phyloP scores from a whole-genome alignment of 495 filamentous ascomycete species.

The Geopyxis carbonaria region DNA sequence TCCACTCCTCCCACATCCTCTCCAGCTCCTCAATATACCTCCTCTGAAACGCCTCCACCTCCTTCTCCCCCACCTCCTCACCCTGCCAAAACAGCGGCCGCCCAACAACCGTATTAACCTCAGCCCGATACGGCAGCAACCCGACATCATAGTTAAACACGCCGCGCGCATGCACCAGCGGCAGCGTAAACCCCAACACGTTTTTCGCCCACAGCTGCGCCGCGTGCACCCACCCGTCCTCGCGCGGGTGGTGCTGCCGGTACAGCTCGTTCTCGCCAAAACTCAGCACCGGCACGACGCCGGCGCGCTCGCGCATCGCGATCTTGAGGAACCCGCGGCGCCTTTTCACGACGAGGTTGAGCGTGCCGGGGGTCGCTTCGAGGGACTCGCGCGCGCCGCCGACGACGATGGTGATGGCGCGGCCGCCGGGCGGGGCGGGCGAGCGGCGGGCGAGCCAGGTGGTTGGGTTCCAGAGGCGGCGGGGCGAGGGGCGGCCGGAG shows the following conservation, averaged over 20 bases:
- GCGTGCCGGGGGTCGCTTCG: slow-evolving; percentile 56
- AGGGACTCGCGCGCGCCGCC: slow-evolving; percentile 86
- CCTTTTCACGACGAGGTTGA: slow-evolving; percentile 60
- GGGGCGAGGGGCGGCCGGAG: not conserved
- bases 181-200: slow-evolving; percentile 79
- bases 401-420: slow-evolving; percentile 88
- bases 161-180: slow-evolving; percentile 73
- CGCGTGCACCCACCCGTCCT: slow-evolving; percentile 56
- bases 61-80: slow-evolving; percentile 34
- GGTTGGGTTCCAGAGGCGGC: slow-evolving; percentile 2
- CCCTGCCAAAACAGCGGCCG: slow-evolving; percentile 38
- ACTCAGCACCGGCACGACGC: slow-evolving; percentile 73
- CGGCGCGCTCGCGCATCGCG: slow-evolving; percentile 74
- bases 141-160: slow-evolving; percentile 97
- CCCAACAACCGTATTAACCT: slow-evolving; percentile 78
- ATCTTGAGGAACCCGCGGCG: slow-evolving; percentile 90
- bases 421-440: slow-evolving; percentile 31
- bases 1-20: slow-evolving; percentile 74
- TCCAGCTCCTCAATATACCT: slow-evolving; percentile 62
- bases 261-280: slow-evolving; percentile 97
- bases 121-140: slow-evolving; percentile 76
- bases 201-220: slow-evolving; percentile 68
- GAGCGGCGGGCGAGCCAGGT: slow-evolving; percentile 2
- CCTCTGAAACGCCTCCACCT: slow-evolving; percentile 64
- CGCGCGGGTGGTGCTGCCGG: slow-evolving; percentile 56